These are phyloP conservation scores for Epichloe bromicola DNA, from an alignment of 2,329 filamentous ascomycete genomes.

Conservation along the genomic window DNA sequence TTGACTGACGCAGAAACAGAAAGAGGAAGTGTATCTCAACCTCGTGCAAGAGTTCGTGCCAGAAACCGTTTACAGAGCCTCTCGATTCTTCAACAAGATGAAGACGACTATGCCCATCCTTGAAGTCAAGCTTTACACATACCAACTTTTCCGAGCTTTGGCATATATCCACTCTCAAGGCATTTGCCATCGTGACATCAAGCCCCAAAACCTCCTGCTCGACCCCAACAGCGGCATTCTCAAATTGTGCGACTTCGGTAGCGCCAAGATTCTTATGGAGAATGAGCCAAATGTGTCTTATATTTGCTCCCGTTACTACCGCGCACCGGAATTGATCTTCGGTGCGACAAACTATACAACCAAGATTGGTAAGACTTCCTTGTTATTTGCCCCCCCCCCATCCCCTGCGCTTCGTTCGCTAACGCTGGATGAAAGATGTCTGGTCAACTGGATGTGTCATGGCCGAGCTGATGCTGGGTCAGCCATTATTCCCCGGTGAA, in stretches of 20 bases:
- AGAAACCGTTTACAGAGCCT: slow-evolving; percentile 95
- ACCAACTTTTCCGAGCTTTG: slow-evolving; percentile 95
- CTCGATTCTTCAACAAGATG: slow-evolving; percentile 99
- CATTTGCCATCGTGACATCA: slow-evolving; percentile 98
- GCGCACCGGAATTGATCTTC: slow-evolving; percentile 94
- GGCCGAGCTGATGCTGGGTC: slow-evolving; percentile 97
- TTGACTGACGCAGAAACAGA: slow-evolving; percentile 33
- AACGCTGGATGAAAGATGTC: slow-evolving; percentile 55
- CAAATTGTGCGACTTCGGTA: slow-evolving; percentile 98
- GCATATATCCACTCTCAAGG: slow-evolving; percentile 99
- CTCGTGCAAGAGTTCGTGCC: slow-evolving; percentile 96
- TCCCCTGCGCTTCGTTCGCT: neutral
- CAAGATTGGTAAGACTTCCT: slow-evolving; percentile 71
- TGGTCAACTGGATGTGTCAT: slow-evolving; percentile 99
- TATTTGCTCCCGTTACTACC: slow-evolving; percentile 98
- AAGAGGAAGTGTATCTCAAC: slow-evolving; percentile 98
- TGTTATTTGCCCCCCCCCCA: slow-evolving; percentile 3
- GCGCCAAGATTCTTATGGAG: slow-evolving; percentile 95
- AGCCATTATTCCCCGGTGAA: slow-evolving; percentile 94
- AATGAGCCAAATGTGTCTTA: slow-evolving; percentile 99
- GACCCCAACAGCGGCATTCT: slow-evolving; percentile 84
- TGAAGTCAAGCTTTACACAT: slow-evolving; percentile 98
- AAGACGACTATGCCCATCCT: slow-evolving; percentile 99
- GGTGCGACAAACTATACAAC: slow-evolving; percentile 99
- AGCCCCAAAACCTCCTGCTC: slow-evolving; percentile 92